Evolutionary conservation across 108 stramenopile species (phyloP).

Genomic region (Cyclotella atomus): DNA sequence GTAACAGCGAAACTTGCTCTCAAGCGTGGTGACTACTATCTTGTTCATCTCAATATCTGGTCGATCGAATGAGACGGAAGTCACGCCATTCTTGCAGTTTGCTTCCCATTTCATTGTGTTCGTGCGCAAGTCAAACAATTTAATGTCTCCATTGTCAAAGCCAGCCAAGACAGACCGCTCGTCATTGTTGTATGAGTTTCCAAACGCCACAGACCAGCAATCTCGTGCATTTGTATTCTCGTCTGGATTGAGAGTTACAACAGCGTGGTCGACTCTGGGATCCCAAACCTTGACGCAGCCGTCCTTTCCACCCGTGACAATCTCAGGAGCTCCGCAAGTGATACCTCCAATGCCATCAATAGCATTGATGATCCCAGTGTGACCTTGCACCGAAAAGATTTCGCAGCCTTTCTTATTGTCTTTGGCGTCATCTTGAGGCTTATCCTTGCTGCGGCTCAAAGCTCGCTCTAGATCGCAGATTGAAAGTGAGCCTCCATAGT

Average conservation of each 20-base stretch:
- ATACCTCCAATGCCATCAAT: constrained; percentile 88
- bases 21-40: constrained; percentile 82
- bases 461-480: constrained; percentile 59
- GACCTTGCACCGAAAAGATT: constrained; percentile 65
- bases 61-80: constrained; percentile 83
- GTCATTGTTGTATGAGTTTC: constrained; percentile 80
- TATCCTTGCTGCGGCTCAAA: not conserved
- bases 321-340: constrained; percentile 82
- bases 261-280: constrained; percentile 67
- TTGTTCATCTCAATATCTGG: constrained; percentile 94
- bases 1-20: constrained; percentile 82
- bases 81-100: constrained; percentile 88
- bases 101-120: constrained; percentile 83
- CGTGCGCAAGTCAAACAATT: constrained; percentile 81
- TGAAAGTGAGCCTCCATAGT: constrained; percentile 61
- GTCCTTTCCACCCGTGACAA: constrained; percentile 88
- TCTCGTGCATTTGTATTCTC: constrained; percentile 72
- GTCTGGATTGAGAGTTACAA: constrained; percentile 72
- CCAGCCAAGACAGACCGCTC: constrained; percentile 85
- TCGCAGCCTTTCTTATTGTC: constrained; percentile 7
- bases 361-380: constrained; percentile 74
- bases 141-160: constrained; percentile 93
- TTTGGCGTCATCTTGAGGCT: not conserved
- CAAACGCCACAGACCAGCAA: constrained; percentile 91
- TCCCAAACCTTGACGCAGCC: constrained; percentile 91